These are phyloP conservation scores for Ustilago loliicola DNA, from an alignment of 1,284 basidiomycete species.

Conservation along the genomic window DNA sequence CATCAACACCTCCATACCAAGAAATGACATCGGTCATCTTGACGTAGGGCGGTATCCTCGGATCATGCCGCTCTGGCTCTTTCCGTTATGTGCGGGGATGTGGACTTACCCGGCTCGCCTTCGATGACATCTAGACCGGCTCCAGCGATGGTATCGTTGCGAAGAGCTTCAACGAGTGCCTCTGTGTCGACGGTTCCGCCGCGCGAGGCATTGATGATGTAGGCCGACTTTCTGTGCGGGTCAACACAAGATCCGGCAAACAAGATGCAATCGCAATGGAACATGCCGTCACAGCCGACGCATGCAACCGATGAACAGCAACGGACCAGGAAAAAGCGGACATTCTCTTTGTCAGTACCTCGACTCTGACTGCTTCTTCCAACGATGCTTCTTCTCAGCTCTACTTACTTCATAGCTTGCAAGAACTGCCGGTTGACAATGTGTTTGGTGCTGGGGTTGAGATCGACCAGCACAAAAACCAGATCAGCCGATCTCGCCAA, in stretches of 20 bases:
- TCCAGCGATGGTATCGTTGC: constrained; percentile 84
- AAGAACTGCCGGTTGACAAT: constrained; percentile 81
- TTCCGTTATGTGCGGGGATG: constrained; percentile 8
- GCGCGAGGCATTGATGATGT: constrained; percentile 66
- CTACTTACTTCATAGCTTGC: constrained; percentile 82
- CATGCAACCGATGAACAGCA: background rate
- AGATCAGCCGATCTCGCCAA: constrained; percentile 53
- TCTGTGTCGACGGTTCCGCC: constrained; percentile 82
- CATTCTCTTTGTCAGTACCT: constrained; percentile 17
- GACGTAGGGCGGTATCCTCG: background rate
- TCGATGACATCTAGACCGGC: constrained; percentile 95
- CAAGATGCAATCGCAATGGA: background rate
- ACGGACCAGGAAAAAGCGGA: background rate
- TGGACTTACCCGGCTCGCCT: constrained; percentile 79
- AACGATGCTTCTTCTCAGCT: background rate
- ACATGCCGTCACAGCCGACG: constrained; percentile 3
- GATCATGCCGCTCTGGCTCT: constrained; percentile 35
- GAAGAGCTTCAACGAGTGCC: constrained; percentile 84
- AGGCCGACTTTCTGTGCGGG: constrained; percentile 42
- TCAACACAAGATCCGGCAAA: background rate
- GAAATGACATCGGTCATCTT: background rate
- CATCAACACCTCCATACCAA: background rate
- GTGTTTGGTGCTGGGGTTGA: constrained; percentile 80
- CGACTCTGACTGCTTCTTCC: background rate
- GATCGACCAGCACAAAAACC: constrained; percentile 79